These are phyloP conservation scores for Fallopia convolvulus DNA, from an alignment of 148 eudicot species.

Conservation along the genomic window DNA sequence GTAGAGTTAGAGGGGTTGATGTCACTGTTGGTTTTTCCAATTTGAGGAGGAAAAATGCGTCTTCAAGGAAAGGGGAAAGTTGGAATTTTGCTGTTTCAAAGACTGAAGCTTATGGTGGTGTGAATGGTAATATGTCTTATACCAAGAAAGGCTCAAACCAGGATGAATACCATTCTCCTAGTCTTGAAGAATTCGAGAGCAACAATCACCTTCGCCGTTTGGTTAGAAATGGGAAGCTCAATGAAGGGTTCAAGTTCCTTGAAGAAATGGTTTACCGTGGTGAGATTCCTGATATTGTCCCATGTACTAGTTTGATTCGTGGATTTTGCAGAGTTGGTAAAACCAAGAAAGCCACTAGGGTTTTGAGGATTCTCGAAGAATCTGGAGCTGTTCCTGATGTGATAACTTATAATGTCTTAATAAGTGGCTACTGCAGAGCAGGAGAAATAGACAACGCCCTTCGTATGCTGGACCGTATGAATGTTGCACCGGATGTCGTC, in stretches of 20 bases:
- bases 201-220: conserved; percentile 42
- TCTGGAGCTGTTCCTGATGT: conserved; percentile 77
- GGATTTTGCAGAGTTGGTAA: conserved; percentile 51
- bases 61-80: conserved; percentile 17
- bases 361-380: conserved; percentile 57
- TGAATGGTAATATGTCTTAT: conserved; percentile 28
- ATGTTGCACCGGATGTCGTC: conserved; percentile 59
- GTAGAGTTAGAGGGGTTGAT: conserved; percentile 7
- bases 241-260: conserved; percentile 44
- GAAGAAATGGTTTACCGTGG: conserved; percentile 59
- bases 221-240: conserved; percentile 50
- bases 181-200: conserved; percentile 43
- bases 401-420: conserved; percentile 56
- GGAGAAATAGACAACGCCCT: conserved; percentile 59
- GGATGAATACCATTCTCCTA: conserved; percentile 12
- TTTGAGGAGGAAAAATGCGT: conserved; percentile 19
- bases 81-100: conserved; percentile 34
- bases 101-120: conserved; percentile 26
- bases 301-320: conserved; percentile 62
- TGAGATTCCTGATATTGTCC: conserved; percentile 51
- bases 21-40: conserved; percentile 17
- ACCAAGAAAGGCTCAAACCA: conserved; percentile 21
- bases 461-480: conserved; percentile 50
- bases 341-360: conserved; percentile 60
- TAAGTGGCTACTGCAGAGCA: conserved; percentile 55